Base-by-base conservation (phyloP, 2,329 filamentous ascomycete genomes). In the Macroventuria anomochaeta region DNA sequence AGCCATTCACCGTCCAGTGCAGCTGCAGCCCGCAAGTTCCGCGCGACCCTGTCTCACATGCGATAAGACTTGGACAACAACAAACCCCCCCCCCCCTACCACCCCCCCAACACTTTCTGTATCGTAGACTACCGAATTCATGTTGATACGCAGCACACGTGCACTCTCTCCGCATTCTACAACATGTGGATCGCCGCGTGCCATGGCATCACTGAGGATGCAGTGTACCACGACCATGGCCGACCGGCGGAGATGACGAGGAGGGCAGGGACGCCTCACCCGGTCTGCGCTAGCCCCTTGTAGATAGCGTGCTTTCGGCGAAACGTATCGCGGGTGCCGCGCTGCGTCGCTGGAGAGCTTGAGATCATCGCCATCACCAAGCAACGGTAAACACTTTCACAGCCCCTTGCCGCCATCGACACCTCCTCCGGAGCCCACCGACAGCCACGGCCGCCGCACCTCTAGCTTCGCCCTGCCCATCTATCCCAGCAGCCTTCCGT, bases 191-290 rank as follows among this genome's bases (percentile, higher is more conserved):
- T 37, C 31, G 12, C 13, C 50, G 37, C 32, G 42, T 46, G 42
- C 34, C 43, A 37, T 43, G 34, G 39, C 50, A 36, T 33, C 18
- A 15, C 37, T 47, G 38, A 53, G 51, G 51, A 53, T 53, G 51
- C 37, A 21, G 23, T 41, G 42, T 36, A 31, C 41, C 23, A 37
- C 34, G n/a, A 25, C 17, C 15, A 36, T 47, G 32, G 29, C 33
- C 18, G 36, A 23, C 32, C 44, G 39, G 34, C 20, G 23, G 43
- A 48, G 44, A 39, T 33, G 33, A 48, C 38, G 32, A 53, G 20
- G 34, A 37, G 25, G 32, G 39, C 28, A 43, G 47, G 25, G 18
- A 15, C 28, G 40, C 26, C 39, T 40, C 33, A 47, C 38, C 18
- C 17, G 7, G n/a, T n/a, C 2, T 1, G 15, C 40, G 28, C 29